Conservation (phyloP, 129 eudicot genomes). For the Flaveria bidentis region DNA sequence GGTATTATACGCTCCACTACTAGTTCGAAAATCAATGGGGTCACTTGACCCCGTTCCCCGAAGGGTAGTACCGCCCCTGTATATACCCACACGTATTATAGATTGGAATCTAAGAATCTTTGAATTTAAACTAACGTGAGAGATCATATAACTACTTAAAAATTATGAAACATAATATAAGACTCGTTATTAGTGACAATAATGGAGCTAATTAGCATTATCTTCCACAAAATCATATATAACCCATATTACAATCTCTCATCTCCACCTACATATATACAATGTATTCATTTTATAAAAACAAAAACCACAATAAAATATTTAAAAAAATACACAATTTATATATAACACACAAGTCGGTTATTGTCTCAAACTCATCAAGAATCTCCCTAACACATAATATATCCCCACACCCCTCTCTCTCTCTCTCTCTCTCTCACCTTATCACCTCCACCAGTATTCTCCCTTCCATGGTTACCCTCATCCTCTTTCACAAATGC, state of each 20-base stretch:
- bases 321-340: not conserved
- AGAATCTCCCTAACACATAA: not conserved
- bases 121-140: too few species aligned
- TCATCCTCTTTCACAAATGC: constrained; percentile 35
- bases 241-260: not conserved
- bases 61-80: too few species aligned
- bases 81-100: too few species aligned
- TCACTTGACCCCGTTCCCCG: too few species aligned
- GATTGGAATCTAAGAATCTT: too few species aligned
- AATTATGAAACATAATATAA: too few species aligned
- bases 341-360: not conserved
- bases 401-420: not conserved
- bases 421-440: not conserved
- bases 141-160: too few species aligned
- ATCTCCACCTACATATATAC: not conserved
- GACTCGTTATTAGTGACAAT: too few species aligned
- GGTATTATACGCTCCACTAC: too few species aligned
- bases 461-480: constrained; percentile 52
- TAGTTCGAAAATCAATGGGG: too few species aligned
- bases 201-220: not conserved
- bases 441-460: not conserved
- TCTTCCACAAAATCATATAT: not conserved
- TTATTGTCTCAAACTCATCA: constrained; percentile 6
- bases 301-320: not conserved
- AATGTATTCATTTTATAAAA: not conserved